phyloP scores from a whole-genome alignment of 2,329 filamentous ascomycete genomes.

The Ophiocordyceps camponoti-floridani region DNA sequence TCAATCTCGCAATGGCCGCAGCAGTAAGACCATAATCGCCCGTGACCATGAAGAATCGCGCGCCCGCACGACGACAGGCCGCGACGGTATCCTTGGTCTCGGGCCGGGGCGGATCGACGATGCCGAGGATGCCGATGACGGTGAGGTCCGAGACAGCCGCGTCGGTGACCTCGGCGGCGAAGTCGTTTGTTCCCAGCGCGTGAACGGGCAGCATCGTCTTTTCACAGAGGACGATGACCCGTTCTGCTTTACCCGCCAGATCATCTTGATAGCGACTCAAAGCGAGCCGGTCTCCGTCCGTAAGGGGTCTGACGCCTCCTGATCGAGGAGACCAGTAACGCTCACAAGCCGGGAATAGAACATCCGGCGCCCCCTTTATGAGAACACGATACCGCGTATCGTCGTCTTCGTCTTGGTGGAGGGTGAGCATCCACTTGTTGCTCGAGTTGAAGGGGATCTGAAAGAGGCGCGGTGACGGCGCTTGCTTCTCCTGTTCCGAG shows the following conservation, averaged over 20 bases:
- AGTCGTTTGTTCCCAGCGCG: constrained; percentile 22
- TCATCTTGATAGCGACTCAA: constrained; percentile 19
- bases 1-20: constrained; percentile 46
- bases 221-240: constrained; percentile 24
- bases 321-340: constrained; percentile 15
- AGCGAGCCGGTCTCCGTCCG: constrained; percentile 11
- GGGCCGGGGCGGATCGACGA: constrained; percentile 25
- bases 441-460: constrained; percentile 31
- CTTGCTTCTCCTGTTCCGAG: constrained; percentile 4
- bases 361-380: constrained; percentile 36
- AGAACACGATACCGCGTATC: constrained; percentile 19
- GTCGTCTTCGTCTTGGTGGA: constrained; percentile 11
- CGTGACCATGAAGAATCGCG: constrained; percentile 29
- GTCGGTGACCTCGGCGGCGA: constrained; percentile 28
- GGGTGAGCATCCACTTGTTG: constrained; percentile 30
- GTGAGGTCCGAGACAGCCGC: constrained; percentile 22
- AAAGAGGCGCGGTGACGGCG: constrained; percentile 11
- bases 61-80: constrained; percentile 24
- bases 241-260: constrained; percentile 22
- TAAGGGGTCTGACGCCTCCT: constrained; percentile 15
- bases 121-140: constrained; percentile 32
- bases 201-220: constrained; percentile 12
- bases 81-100: constrained; percentile 22
- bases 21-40: constrained; percentile 36
- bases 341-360: constrained; percentile 20